A percentile compares a stretch with the other conserved stretches of the same genome.
phyloP scores from a whole-genome alignment of 2,329 filamentous ascomycete genomes.

The Ophiobolus disseminans region DNA sequence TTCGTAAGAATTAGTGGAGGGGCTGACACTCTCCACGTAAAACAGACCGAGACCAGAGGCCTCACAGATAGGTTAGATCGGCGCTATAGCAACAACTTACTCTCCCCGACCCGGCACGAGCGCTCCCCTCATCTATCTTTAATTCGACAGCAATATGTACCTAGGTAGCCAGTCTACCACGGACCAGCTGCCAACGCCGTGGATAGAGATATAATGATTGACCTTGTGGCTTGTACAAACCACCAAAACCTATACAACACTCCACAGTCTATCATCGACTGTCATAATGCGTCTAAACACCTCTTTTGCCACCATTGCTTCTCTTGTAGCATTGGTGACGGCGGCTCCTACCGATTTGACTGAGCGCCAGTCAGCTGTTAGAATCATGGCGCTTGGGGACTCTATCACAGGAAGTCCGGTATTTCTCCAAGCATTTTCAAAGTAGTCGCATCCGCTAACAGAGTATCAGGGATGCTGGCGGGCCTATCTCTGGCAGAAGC shows the following conservation, averaged over 20 bases:
- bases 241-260: background rate
- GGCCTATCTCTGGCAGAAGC: conserved; percentile 32
- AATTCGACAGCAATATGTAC: background rate
- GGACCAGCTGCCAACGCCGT: background rate
- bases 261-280: background rate
- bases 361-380: conserved; percentile 21
- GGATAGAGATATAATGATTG: background rate
- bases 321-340: background rate
- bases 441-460: background rate
- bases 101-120: background rate
- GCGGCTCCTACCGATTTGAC: conserved; percentile 8
- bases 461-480: conserved; percentile 39
- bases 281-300: background rate
- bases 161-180: background rate
- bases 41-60: background rate
- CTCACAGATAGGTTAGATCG: too few species aligned
- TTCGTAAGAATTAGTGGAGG: background rate
- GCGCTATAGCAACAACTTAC: too few species aligned
- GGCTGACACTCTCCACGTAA: background rate
- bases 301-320: background rate
- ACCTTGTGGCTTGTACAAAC: background rate
- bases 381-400: conserved; percentile 35
- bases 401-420: conserved; percentile 31
- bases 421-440: conserved; percentile 1
- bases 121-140: background rate